Evolutionary conservation across 352 stramenopile species (phyloP), one percentile per base, ranked within the genome.

Genomic region (Phytophthora boehmeriae): DNA sequence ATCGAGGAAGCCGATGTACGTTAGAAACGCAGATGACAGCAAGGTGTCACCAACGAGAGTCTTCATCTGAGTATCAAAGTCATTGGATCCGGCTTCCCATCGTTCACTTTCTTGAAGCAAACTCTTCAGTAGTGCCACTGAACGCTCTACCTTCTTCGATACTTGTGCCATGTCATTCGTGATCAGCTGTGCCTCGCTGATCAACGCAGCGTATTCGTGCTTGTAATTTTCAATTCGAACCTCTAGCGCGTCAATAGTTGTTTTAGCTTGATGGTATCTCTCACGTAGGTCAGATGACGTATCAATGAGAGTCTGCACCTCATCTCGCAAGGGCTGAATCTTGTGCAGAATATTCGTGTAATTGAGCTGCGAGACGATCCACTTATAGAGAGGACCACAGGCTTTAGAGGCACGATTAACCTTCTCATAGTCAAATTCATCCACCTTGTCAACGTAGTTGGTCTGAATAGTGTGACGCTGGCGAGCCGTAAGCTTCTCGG

Each of bases 351-450:
- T 99, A 22, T 89, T 88, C 14, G 95, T 98, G 76, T 99, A 99
- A 63, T 97, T 97, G 9, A 99, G 87, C 75, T 99, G 97, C 49
- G 95, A 99, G 28, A 96, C 82, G 42, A 99, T 94, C 98, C 98
- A 99, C 68, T 98, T 97, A 76, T 98, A 99, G 14, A 99, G 83
- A 27, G 98, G 98, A 30, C 98, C 98, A 71, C 98, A 99, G 17
- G 98, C 98, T 65, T 97, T 97, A 11, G 92, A 98, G 5, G 95
- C 93, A 36, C 91, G 88, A 53, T 96, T 93, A 32, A 98, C 95
- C 68, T 95, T 96, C 42, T 96, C 88, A 56, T 94, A 96, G 53
- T 96, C 88, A 53, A 96, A 96, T 27, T 96, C 88, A 9, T 96
- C 88, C 19, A 79, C 74, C 45, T 91, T 98, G 84, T 77, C 89